Base-by-base conservation (phyloP, 306 rosid species). In the Cucumis melo region DNA sequence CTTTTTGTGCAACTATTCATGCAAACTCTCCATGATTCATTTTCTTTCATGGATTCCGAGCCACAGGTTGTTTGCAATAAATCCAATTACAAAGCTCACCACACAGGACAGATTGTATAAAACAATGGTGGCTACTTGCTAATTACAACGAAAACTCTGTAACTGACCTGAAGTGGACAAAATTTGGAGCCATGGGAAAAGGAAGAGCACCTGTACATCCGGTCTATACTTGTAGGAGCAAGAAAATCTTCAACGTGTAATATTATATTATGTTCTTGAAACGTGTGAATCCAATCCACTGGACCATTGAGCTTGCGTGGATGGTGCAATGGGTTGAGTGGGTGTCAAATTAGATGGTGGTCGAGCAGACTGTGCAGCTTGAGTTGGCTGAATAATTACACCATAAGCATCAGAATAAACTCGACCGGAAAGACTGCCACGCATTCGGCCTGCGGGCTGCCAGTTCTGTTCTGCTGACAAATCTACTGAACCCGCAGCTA, bases 391-490 rank as follows among this genome's bases (percentile, higher is more conserved):
- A 73, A 86, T 90, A 41, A 88, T 82, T 32, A 81, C 84, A 34
- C 76, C 77, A 72, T 83, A 65, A 46, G 81, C 87, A 20, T 82
- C 90, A 61, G 83, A 48, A 53, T 46, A 82, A n/a, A 54, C 83
- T 79, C 54, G 87, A 68, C 91, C 90, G 4, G 86, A 9, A 13
- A 95, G 87, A 82, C 96, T 90, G 68, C 99, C 98, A 23, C 98
- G 96, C 99, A 95, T 92, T 81, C 92, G 85, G 27, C 85, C 83
- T 6, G 86, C 19, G 42, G 97, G 93, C 58, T 73, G 87, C 93
- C 93, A 86, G 50, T 83, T 81, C 76, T 84, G 90, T 61, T 88
- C 96, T 12, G 87, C 54, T 60, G 74, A 81, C 16, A 41, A 23
- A 44, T 83, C 84, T 53, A 62, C 68, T 50, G 48, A 56, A 65